Base-by-base conservation (phyloP, 2,329 filamentous ascomycete species). In the Boeremia exigua region DNA sequence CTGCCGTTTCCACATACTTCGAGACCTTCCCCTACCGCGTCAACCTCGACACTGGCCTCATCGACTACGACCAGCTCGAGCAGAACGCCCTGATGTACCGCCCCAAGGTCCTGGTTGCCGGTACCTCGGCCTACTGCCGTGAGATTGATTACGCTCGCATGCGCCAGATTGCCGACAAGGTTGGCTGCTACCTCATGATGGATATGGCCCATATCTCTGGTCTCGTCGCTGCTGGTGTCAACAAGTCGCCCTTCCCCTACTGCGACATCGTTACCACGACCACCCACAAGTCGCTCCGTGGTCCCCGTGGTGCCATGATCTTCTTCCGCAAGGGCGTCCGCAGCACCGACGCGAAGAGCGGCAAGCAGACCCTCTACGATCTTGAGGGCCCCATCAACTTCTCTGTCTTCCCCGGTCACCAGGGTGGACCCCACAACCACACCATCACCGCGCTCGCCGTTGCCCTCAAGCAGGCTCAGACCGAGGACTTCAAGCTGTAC, bases 131-230 rank as follows among this genome's bases (percentile, higher is more conserved):
- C 42, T 99, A 99, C 82, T 95, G 92, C 81, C 89, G 95, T 62
- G 83, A 96, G 62, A 96, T 99, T 68, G 93, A 99, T 80, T 99
- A 99, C 79, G 86, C 89, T 70, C 88, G 90, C 66, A 95, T 99
- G 85, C 91, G 91, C 63, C 86, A 92, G 67, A 95, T 96, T 62
- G 90, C 90, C 66, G 90, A 96, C 78, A 96, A 96, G 80, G 85
- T 92, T 54, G 92, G 92, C 68, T 92, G 92, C 71, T 99, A 98
- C 79, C 84, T 99, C 54, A 81, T 99, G 59, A 91, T 92, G 67
- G 95, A 99, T 73, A 97, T 99, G 87, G 95, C 95, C 48, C 95
- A 99, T 74, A 96, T 99, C 66, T 98, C 94, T 9, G 95, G 95
- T 63, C 82, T 99, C 60, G 87, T 99, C 47, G 93, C 95, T 38